phyloP scores from a whole-genome alignment of 1,284 basidiomycete genomes.

The Puccinia hordei region DNA sequence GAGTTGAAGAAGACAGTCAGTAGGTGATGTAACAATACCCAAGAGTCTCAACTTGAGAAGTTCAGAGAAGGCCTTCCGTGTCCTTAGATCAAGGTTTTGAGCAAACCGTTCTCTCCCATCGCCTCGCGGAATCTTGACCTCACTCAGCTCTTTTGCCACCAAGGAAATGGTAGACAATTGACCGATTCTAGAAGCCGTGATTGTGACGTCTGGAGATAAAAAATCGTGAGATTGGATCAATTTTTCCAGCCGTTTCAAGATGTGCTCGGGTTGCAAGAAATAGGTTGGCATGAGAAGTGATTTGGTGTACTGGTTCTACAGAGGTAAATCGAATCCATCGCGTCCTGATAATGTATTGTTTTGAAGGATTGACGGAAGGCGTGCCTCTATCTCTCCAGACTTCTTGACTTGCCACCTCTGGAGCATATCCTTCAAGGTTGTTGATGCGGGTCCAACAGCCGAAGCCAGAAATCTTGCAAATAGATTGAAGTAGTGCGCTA shows the following conservation, averaged over 20 bases:
- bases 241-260: constrained; percentile 56
- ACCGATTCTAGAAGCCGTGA: constrained; percentile 62
- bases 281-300: too few relatives aligned
- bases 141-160: too few relatives aligned
- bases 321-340: constrained; percentile 50
- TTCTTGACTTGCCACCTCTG: constrained; percentile 55
- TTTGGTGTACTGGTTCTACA: too few relatives aligned
- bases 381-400: constrained; percentile 42
- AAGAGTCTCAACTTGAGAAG: constrained; percentile 79
- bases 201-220: constrained; percentile 34
- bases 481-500: constrained; percentile 63
- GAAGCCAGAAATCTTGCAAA: background rate
- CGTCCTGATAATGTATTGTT: background rate
- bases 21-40: constrained; percentile 65
- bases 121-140: too few relatives aligned
- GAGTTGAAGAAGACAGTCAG: constrained; percentile 41
- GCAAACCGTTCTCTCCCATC: constrained; percentile 69
- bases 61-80: constrained; percentile 88
- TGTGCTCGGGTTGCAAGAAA: too few relatives aligned
- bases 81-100: constrained; percentile 75
- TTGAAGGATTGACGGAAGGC: constrained; percentile 17
- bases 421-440: constrained; percentile 62
- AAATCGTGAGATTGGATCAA: constrained; percentile 56
- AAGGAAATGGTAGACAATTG: constrained; percentile 74
- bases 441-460: constrained; percentile 61